A percentile compares a stretch with the other conserved stretches of the same genome.
These are phyloP conservation scores for Solanum virginianum DNA, from an alignment of 257 asterid genomes.

Conservation along the genomic window DNA sequence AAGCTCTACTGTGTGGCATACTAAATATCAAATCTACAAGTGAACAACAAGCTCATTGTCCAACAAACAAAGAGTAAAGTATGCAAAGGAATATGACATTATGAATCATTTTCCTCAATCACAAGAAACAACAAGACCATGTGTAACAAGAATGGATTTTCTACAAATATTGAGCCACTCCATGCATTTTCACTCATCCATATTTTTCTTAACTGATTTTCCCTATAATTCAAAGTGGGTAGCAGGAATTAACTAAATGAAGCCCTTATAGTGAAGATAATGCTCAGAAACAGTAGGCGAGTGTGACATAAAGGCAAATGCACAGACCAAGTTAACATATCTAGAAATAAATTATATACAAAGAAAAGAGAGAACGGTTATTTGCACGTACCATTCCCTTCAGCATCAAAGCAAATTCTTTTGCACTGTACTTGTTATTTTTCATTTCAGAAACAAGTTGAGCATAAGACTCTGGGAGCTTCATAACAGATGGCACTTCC, in stretches of 20 bases:
- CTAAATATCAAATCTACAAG: not conserved
- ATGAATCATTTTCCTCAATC: not conserved
- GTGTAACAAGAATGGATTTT: not conserved
- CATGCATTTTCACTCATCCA: not conserved
- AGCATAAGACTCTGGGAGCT: conserved; percentile 82
- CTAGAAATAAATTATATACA: not conserved
- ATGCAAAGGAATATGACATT: not conserved
- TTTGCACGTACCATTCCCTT: conserved; percentile 82
- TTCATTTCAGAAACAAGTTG: conserved; percentile 95
- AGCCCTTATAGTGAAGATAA: not conserved
- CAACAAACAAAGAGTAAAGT: not conserved
- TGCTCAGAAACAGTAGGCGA: not conserved
- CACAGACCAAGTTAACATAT: not conserved
- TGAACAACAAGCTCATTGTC: not conserved
- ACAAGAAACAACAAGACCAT: not conserved
- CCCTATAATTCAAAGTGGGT: not conserved
- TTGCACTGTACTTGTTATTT: conserved; percentile 60
- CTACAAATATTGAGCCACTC: not conserved
- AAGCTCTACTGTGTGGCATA: not conserved
- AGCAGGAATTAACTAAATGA: not conserved
- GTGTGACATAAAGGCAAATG: not conserved
- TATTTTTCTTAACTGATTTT: not conserved
- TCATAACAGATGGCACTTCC: conserved; percentile 71
- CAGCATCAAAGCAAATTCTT: conserved; percentile 83
- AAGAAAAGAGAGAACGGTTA: not conserved